phyloP scores from a whole-genome alignment of 331 rosid species.

The Prunus yedoensis region DNA sequence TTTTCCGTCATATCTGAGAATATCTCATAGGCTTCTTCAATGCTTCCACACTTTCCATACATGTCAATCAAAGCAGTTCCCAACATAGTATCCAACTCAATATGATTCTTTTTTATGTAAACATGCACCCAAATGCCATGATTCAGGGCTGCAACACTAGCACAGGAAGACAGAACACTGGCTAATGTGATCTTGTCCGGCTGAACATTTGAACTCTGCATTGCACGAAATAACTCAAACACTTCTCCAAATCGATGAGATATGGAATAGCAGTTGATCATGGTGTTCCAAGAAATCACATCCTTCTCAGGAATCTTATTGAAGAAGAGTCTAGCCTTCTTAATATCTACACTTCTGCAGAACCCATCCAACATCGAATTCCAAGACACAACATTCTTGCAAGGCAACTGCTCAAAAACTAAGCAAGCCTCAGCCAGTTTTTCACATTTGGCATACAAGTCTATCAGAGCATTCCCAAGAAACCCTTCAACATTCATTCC shows the following conservation, averaged over 20 bases:
- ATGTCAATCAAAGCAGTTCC: conserved; percentile 47
- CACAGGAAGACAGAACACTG: background rate
- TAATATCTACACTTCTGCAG: conserved; percentile 27
- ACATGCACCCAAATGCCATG: no score
- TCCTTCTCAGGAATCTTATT: conserved; percentile 40
- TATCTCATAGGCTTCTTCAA: conserved; percentile 16
- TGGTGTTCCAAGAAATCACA: conserved; percentile 40
- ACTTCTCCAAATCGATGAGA: conserved; percentile 17
- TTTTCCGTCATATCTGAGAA: conserved; percentile 22
- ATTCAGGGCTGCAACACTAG: no score
- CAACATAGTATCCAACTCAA: conserved; percentile 33
- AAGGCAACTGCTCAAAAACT: conserved; percentile 28
- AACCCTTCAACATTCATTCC: conserved; percentile 28
- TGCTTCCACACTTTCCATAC: conserved; percentile 45
- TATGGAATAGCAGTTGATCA: conserved; percentile 30
- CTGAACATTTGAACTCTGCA: conserved; percentile 26
- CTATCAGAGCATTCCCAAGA: conserved; percentile 31
- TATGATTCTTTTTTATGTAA: conserved; percentile 18
- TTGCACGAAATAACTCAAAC: conserved; percentile 29
- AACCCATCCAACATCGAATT: conserved; percentile 38
- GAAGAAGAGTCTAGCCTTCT: conserved; percentile 31
- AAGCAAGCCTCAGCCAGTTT: conserved; percentile 23
- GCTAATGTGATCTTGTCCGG: conserved; percentile 36
- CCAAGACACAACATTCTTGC: conserved; percentile 31
- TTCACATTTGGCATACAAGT: conserved; percentile 29